These are phyloP conservation scores for Phytophthora macrochlamydospora DNA, from an alignment of 352 stramenopile genomes.

Conservation along the genomic window DNA sequence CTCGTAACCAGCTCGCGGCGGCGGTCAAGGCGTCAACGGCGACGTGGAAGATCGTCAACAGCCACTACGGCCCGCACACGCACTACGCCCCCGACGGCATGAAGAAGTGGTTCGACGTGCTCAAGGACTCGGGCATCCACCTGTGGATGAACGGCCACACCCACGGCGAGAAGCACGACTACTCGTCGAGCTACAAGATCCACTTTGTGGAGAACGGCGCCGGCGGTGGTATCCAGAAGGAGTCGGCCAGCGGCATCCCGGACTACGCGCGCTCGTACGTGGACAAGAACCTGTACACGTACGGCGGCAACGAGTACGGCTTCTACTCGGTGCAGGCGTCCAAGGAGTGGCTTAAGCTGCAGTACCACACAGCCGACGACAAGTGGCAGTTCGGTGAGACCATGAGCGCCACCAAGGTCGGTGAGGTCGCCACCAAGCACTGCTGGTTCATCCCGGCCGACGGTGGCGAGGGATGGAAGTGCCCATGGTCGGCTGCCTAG, in stretches of 20 bases:
- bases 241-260: background rate
- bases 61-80: background rate
- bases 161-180: slow-evolving; percentile 2
- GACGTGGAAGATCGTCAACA: slow-evolving; percentile 3
- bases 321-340: background rate
- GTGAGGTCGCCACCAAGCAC: background rate
- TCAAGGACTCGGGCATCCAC: background rate
- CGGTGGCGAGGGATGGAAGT: background rate
- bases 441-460: background rate
- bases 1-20: background rate
- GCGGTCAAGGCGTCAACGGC: background rate
- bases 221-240: background rate
- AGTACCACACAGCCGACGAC: background rate
- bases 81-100: background rate
- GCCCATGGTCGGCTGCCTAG: background rate
- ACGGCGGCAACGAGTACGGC: background rate
- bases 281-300: slow-evolving; percentile 1
- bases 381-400: background rate
- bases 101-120: slow-evolving; percentile 4
- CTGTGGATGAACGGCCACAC: slow-evolving; percentile 3
- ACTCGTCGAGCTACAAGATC: background rate
- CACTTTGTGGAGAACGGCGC: slow-evolving; percentile 2
- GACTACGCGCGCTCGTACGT: background rate
- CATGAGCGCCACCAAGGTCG: background rate
- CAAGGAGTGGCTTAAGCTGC: slow-evolving; percentile 1